Evolutionary conservation across 306 rosid species (phyloP).

Genomic region (Abrus pulchellus): DNA sequence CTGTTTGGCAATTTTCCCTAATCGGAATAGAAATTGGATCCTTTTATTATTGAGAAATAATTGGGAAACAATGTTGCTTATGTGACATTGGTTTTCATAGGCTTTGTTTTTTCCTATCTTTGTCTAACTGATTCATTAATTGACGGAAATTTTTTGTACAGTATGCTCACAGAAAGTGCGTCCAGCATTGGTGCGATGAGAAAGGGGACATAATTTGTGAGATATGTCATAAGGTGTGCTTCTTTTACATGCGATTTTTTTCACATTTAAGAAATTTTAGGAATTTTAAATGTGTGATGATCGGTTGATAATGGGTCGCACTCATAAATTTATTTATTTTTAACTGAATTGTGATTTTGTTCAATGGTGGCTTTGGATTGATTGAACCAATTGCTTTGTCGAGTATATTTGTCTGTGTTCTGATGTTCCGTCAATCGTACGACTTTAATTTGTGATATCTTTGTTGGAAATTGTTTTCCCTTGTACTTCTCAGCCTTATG

Average conservation of each 20-base stretch:
- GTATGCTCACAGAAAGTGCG: slow-evolving; percentile 95
- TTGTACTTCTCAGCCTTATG: slow-evolving; percentile 66
- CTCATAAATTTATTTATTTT: background rate
- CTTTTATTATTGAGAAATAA: background rate
- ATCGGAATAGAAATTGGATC: too few relatives aligned
- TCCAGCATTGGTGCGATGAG: slow-evolving; percentile 94
- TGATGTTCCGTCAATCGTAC: background rate
- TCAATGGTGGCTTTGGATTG: background rate
- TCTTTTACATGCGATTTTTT: background rate
- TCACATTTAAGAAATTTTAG: too few relatives aligned
- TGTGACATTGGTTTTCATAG: background rate
- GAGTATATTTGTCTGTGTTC: background rate
- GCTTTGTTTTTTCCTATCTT: background rate
- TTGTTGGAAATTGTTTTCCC: slow-evolving; percentile 9
- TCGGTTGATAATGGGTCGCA: background rate
- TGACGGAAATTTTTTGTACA: slow-evolving; percentile 29
- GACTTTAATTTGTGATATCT: background rate
- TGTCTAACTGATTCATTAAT: background rate
- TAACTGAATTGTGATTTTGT: background rate
- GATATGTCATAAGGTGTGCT: slow-evolving; percentile 87
- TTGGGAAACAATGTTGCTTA: background rate
- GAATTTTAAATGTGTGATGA: background rate
- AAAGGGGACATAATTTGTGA: slow-evolving; percentile 92
- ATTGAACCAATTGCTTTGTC: background rate
- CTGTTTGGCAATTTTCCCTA: too few relatives aligned